Conservation (phyloP, 2,329 filamentous ascomycete species). For the Magnaporthiopsis poae region DNA sequence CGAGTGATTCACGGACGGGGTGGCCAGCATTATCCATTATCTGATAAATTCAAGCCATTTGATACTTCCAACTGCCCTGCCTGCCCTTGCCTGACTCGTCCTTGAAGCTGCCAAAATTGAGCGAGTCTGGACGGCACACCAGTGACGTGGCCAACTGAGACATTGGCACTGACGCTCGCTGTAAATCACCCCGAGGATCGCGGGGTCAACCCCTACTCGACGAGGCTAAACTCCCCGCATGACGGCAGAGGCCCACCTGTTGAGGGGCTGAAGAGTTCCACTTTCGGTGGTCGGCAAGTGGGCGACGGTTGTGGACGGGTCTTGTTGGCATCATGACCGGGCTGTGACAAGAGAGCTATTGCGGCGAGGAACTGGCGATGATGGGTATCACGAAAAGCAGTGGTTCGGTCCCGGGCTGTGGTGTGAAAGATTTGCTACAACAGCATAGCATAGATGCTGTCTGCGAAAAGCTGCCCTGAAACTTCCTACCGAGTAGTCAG, state of each 20-base stretch:
- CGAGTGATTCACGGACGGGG: no score
- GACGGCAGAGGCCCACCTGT: background rate
- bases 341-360: background rate
- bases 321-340: background rate
- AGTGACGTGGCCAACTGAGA: background rate
- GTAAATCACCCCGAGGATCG: constrained; percentile 20
- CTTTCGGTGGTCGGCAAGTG: background rate
- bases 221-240: background rate
- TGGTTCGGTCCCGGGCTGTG: no score
- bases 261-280: background rate
- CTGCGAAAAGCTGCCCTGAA: background rate
- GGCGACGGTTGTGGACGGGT: background rate
- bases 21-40: no score
- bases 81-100: no score
- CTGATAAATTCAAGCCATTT: no score
- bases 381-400: background rate
- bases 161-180: constrained; percentile 17
- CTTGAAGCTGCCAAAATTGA: background rate
- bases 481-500: no score
- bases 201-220: constrained; percentile 10
- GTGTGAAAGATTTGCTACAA: background rate
- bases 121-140: no score
- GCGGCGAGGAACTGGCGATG: background rate
- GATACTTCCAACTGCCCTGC: no score
- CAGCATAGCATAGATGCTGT: no score